Conservation (phyloP, 177 flowering plant species). For the Vitis hybrid region DNA sequence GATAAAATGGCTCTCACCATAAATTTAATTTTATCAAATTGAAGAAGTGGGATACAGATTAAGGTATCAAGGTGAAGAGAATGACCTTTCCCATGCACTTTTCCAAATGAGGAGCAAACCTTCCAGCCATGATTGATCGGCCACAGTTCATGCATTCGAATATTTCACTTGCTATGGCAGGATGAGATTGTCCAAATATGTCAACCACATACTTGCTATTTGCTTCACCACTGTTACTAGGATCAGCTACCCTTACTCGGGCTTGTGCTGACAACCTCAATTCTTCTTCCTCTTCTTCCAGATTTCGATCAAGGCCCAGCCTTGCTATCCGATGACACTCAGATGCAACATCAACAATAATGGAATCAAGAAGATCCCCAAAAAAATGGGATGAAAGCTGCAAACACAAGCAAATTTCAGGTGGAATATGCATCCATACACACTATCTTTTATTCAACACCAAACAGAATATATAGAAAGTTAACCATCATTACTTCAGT, state of each 20-base stretch:
- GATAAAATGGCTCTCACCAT: background rate
- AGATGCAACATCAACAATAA: slow-evolving; percentile 81
- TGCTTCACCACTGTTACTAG: slow-evolving; percentile 68
- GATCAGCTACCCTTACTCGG: slow-evolving; percentile 77
- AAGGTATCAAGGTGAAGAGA: background rate
- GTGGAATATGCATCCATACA: background rate
- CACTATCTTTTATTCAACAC: background rate
- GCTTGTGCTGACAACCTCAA: slow-evolving; percentile 76
- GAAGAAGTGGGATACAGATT: background rate
- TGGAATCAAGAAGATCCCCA: slow-evolving; percentile 73
- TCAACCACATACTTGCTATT: slow-evolving; percentile 83
- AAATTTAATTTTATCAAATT: background rate
- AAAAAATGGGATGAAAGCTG: slow-evolving; percentile 71
- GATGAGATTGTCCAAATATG: slow-evolving; percentile 95
- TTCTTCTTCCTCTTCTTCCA: slow-evolving; percentile 85
- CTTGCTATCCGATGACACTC: slow-evolving; percentile 90
- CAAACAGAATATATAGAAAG: background rate
- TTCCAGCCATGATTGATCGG: slow-evolving; percentile 82
- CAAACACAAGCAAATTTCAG: slow-evolving; percentile 20
- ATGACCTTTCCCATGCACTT: slow-evolving; percentile 98
- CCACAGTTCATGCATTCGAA: slow-evolving; percentile 98
- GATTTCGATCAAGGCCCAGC: slow-evolving; percentile 84
- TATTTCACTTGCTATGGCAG: slow-evolving; percentile 80
- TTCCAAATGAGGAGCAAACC: slow-evolving; percentile 97
- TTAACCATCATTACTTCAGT: background rate